phyloP scores from a whole-genome alignment of 805 yeast species.

The Hemisphaericaspora nanyangensis region DNA sequence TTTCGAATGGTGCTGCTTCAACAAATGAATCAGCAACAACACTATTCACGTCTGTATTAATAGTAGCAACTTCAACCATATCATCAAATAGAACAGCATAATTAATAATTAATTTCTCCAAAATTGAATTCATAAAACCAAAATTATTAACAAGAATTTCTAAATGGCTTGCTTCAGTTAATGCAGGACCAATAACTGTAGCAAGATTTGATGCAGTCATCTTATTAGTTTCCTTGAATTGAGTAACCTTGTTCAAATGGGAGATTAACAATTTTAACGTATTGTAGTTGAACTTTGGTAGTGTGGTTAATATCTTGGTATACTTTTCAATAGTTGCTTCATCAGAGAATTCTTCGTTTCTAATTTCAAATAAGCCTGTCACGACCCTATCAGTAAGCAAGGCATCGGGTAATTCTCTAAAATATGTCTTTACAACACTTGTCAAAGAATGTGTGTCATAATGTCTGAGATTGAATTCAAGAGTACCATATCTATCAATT shows the following conservation, averaged over 20 bases:
- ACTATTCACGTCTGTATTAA: too few species aligned
- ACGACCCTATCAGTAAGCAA: slow-evolving; percentile 66
- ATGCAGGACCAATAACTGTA: slow-evolving; percentile 73
- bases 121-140: slow-evolving; percentile 51
- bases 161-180: slow-evolving; percentile 52
- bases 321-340: slow-evolving; percentile 12
- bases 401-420: slow-evolving; percentile 86
- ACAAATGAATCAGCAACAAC: too few species aligned
- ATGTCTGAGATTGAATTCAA: slow-evolving; percentile 46
- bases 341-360: slow-evolving; percentile 2
- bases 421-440: slow-evolving; percentile 77
- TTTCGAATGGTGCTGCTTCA: too few species aligned
- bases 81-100: slow-evolving; percentile 17
- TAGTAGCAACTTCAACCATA: too few species aligned
- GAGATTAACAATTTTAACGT: slow-evolving; percentile 62
- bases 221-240: slow-evolving; percentile 63
- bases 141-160: slow-evolving; percentile 45
- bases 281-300: slow-evolving; percentile 67
- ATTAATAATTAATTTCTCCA: slow-evolving; percentile 47
- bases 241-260: slow-evolving; percentile 69
- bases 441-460: slow-evolving; percentile 84
- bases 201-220: slow-evolving; percentile 91
- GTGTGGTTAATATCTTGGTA: slow-evolving; percentile 28
- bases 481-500: slow-evolving; percentile 45
- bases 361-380: slow-evolving; percentile 43